A percentile compares a stretch with the other conserved stretches of the same genome.
These are phyloP conservation scores for Oldenlandia corymbosa DNA, from an alignment of 257 asterid genomes.

Conservation along the genomic window DNA sequence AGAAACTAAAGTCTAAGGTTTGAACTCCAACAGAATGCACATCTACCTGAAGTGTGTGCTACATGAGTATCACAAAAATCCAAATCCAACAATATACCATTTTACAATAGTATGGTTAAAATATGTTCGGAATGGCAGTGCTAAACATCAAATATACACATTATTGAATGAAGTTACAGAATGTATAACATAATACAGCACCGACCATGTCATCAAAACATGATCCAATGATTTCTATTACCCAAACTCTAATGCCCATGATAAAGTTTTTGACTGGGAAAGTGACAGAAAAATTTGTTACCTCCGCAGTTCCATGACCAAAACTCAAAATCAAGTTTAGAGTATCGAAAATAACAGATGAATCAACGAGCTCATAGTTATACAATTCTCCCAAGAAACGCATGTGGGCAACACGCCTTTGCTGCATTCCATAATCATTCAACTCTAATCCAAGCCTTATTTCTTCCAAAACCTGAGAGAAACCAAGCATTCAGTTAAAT, in stretches of 20 bases:
- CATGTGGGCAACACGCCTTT: slow-evolving; percentile 81
- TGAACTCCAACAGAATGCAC: neutral
- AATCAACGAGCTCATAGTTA: slow-evolving; percentile 94
- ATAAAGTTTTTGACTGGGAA: neutral
- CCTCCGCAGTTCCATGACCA: slow-evolving; percentile 95
- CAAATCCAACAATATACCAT: neutral
- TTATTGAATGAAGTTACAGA: neutral
- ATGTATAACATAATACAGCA: neutral
- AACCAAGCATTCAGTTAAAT: slow-evolving; percentile 13
- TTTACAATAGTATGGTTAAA: no score
- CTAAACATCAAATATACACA: neutral
- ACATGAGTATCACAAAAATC: neutral
- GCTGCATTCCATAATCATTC: slow-evolving; percentile 95
- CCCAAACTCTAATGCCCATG: neutral
- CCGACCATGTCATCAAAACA: neutral
- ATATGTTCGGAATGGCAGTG: neutral
- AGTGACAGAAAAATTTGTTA: slow-evolving; percentile 22
- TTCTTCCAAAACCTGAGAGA: slow-evolving; percentile 87
- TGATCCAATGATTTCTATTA: neutral
- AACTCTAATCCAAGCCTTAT: slow-evolving; percentile 81
- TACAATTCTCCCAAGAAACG: slow-evolving; percentile 95
- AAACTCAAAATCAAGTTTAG: slow-evolving; percentile 70
- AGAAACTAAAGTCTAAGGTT: neutral
- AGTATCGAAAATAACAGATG: slow-evolving; percentile 90
- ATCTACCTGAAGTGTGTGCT: neutral